Base-by-base conservation (phyloP, 106 monocot genomes). In the Agapanthus africanus region DNA sequence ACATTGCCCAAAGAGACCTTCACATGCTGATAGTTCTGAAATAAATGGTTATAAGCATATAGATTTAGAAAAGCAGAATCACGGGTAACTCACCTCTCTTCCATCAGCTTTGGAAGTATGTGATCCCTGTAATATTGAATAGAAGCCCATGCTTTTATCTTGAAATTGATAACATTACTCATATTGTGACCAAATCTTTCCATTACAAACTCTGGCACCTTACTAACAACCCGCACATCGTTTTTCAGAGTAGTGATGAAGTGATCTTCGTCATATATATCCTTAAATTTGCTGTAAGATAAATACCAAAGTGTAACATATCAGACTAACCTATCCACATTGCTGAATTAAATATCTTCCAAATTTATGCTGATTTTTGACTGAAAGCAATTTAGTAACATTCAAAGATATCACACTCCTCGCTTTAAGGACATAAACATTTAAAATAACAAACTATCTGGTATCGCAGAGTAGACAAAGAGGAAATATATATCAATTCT, bases 151-250 rank as follows among this genome's bases (percentile, higher is more conserved):
- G 97, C 97, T 71, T 93, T 99, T 70, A 99, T 85, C 75, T 83
- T 99, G 79, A 99, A 99, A 72, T 99, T 99, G 56, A 63, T 69
- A 50, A 93, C 97, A 75, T 99, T 99, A 74, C 92, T 99, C 90
- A 99, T 85, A 70, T 99, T 99, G 80, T 93, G 71, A 68, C 85
- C 92, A 80, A 85, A 99, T 31, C 97, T 80, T 70, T 99, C 97
- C 97, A 99, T 87, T 34, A 99, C 85, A 64, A 76, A 99, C 49
- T 84, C 82, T 66, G 97, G 97, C 61, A 99, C 75, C 74, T 85
- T 93, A 68, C 70, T 81, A 32, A 99, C 87, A 54, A 99, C 81
- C 50, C 82, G 79, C n/a, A 99, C 92, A 68, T 93, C 87, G 79
- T 82, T 84, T 86, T 85, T 87, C 6, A 99, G 77, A 37, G 79